Conservation (phyloP, 495 filamentous ascomycete species). For the Chaetomium cochliodes region DNA sequence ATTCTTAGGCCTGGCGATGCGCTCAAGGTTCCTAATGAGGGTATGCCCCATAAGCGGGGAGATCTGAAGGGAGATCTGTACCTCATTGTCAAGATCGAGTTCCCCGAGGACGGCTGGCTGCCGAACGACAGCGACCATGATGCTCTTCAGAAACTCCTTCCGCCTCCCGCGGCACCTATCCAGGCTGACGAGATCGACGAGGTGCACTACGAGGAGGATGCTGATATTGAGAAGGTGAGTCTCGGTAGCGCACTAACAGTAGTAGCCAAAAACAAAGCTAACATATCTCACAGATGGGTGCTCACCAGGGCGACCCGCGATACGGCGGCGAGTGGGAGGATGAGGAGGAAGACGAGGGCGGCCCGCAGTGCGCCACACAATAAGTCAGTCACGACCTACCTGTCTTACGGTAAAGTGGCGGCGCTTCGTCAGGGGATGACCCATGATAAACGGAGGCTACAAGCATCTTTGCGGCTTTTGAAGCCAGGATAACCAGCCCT, state of each 20-base stretch:
- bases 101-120: constrained; percentile 83
- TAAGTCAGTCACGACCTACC: constrained; percentile 46
- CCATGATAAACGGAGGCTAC: background rate
- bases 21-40: constrained; percentile 81
- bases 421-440: background rate
- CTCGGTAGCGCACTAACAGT: background rate
- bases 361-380: constrained; percentile 81
- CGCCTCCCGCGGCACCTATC: constrained; percentile 58
- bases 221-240: constrained; percentile 74
- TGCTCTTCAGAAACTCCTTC: constrained; percentile 71
- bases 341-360: constrained; percentile 67
- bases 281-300: constrained; percentile 56
- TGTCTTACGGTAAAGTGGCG: background rate
- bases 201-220: constrained; percentile 78
- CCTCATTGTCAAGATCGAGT: constrained; percentile 79
- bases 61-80: constrained; percentile 86
- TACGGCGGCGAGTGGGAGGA: constrained; percentile 73
- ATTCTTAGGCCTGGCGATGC: constrained; percentile 77
- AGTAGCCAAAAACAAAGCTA: constrained; percentile 5
- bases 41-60: constrained; percentile 87
- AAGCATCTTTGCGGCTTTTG: background rate
- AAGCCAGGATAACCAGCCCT: background rate
- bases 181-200: constrained; percentile 75
- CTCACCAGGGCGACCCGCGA: constrained; percentile 63
- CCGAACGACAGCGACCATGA: constrained; percentile 63